A percentile compares a stretch with the other conserved stretches of the same genome.
Conservation (phyloP, 306 rosid species). For the Casuarina cunninghamiana region DNA sequence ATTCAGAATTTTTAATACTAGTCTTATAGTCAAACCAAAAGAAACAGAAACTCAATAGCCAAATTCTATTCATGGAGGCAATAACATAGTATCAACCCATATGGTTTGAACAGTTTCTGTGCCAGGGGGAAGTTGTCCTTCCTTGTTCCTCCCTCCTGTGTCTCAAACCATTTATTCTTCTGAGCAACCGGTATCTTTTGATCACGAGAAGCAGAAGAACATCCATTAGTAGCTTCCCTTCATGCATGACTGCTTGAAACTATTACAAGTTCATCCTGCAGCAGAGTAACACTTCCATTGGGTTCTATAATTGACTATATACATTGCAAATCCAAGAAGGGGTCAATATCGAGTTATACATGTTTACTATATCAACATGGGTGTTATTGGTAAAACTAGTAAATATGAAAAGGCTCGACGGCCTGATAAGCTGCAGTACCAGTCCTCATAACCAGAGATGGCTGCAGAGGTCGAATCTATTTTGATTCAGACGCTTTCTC, state of each 20-base stretch:
- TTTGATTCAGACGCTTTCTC: constrained; percentile 17
- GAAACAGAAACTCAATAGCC: no score
- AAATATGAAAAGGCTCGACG: constrained; percentile 19
- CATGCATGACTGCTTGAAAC: not conserved
- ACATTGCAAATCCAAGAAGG: constrained; percentile 30
- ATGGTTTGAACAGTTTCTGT: not conserved
- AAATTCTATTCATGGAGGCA: no score
- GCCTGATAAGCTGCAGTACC: constrained; percentile 17
- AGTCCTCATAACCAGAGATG: constrained; percentile 5
- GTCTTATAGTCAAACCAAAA: no score
- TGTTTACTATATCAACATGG: constrained; percentile 27
- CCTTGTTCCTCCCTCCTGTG: not conserved
- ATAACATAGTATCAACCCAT: not conserved
- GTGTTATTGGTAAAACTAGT: constrained; percentile 34
- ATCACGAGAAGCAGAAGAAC: not conserved
- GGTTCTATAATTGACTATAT: constrained; percentile 35
- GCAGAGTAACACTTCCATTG: constrained; percentile 11
- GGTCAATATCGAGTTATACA: constrained; percentile 16
- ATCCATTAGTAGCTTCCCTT: not conserved
- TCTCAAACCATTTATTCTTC: not conserved
- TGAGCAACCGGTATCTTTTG: not conserved
- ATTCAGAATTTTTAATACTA: no score
- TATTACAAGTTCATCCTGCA: constrained; percentile 1
- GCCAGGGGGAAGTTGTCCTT: not conserved
- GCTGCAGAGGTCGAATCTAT: constrained; percentile 2